phyloP scores from a whole-genome alignment of 2,329 filamentous ascomycete genomes.

The Monilinia aucupariae region DNA sequence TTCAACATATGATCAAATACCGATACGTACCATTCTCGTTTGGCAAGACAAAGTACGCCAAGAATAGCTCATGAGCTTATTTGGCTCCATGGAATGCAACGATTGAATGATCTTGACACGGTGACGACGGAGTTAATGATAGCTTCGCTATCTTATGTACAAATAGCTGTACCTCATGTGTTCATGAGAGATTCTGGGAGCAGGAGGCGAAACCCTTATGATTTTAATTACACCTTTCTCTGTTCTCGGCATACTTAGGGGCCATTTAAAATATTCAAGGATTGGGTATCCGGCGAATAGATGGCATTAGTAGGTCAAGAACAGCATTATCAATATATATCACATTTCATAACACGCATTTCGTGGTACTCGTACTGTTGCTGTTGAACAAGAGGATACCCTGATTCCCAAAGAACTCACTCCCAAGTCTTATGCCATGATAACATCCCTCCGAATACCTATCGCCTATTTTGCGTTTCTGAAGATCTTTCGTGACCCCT shows the following conservation, averaged over 20 bases:
- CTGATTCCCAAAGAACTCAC: neutral
- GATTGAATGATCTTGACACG: constrained; percentile 6
- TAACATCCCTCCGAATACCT: neutral
- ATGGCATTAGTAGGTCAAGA: neutral
- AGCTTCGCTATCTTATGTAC: constrained; percentile 18
- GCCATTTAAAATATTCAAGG: constrained; percentile 8
- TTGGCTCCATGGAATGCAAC: neutral
- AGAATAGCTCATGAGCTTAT: constrained; percentile 45
- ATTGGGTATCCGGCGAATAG: constrained; percentile 6
- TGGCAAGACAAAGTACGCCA: constrained; percentile 77
- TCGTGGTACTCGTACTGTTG: no score
- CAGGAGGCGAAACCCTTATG: constrained; percentile 20
- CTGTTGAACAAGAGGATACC: neutral
- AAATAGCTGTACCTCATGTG: constrained; percentile 17
- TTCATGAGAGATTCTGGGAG: constrained; percentile 13
- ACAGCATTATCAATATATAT: neutral
- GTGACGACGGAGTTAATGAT: constrained; percentile 10
- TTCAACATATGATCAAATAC: constrained; percentile 99
- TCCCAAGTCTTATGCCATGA: neutral
- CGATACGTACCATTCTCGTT: constrained; percentile 92
- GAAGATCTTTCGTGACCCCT: neutral
- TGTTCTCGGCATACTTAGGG: constrained; percentile 22
- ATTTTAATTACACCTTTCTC: constrained; percentile 27
- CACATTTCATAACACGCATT: neutral
- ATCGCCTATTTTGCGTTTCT: neutral